Evolutionary conservation across 1,284 basidiomycete species (phyloP).

Genomic region (Coniferiporia weirii): DNA sequence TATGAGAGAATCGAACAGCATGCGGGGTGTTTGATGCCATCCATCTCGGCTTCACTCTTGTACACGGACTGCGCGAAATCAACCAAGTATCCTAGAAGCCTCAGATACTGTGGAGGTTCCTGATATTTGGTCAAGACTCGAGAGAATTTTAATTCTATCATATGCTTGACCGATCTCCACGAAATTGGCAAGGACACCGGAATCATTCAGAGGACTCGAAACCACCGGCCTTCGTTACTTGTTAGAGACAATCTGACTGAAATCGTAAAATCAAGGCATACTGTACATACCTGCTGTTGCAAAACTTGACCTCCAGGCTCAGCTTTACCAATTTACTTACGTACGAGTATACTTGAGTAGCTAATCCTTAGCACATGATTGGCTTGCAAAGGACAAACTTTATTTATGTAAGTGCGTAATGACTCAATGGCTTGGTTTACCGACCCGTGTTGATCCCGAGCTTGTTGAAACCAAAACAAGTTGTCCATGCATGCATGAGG

Average conservation of each 20-base stretch:
- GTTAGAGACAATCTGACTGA: slow-evolving; percentile 3
- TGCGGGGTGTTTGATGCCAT: slow-evolving; percentile 94
- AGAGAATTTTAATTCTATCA: slow-evolving; percentile 91
- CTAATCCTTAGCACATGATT: neutral
- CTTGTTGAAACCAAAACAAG: no score
- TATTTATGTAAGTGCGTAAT: neutral
- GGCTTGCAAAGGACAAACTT: neutral
- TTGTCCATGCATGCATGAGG: no score
- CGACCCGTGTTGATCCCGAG: neutral
- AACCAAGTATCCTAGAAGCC: slow-evolving; percentile 86
- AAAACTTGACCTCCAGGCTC: no score
- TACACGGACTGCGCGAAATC: slow-evolving; percentile 87
- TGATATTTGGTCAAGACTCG: slow-evolving; percentile 90
- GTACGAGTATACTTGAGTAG: neutral
- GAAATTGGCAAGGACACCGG: slow-evolving; percentile 84
- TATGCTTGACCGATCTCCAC: slow-evolving; percentile 98
- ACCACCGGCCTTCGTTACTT: slow-evolving; percentile 41
- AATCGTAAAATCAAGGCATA: neutral
- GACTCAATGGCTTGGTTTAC: neutral
- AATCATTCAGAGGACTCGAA: slow-evolving; percentile 75
- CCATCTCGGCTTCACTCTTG: slow-evolving; percentile 94
- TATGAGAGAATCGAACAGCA: slow-evolving; percentile 93
- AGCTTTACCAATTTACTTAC: no score
- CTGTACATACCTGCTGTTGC: slow-evolving; percentile 66
- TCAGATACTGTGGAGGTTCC: slow-evolving; percentile 68